A percentile compares a stretch with the other conserved stretches of the same genome.
Conservation (phyloP, 768 basidiomycete species). For the Porpolomopsis calyptriformis region DNA sequence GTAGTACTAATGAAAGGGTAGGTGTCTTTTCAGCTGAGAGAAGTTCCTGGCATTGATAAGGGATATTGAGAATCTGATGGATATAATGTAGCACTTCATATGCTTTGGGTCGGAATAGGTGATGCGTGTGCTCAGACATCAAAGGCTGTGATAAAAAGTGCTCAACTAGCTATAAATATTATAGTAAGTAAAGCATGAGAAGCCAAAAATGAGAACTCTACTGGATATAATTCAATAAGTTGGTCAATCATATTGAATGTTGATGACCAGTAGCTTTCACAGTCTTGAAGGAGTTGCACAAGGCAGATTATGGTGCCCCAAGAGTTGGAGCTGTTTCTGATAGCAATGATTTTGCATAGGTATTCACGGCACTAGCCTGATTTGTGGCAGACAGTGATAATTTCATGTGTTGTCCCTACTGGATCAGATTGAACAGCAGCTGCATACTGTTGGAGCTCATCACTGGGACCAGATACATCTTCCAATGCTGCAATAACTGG, state of each 20-base stretch:
- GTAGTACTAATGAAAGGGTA: no score
- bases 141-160: no score
- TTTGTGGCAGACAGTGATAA: constrained; percentile 22
- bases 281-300: constrained; percentile 22
- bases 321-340: constrained; percentile 15
- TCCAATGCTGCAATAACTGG: constrained; percentile 5
- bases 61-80: no score
- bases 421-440: constrained; percentile 17
- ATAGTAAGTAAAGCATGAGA: no score
- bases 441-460: constrained; percentile 11
- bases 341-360: constrained; percentile 16
- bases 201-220: constrained; percentile 11
- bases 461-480: neutral
- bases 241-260: constrained; percentile 26
- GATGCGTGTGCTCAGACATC: no score
- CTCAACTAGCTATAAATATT: no score
- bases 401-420: constrained; percentile 13
- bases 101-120: no score
- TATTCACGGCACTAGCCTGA: constrained; percentile 22
- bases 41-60: no score
- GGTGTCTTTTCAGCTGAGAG: no score
- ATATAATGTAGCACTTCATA: no score
- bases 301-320: constrained; percentile 11
- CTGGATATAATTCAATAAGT: constrained; percentile 22
- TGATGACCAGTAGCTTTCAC: constrained; percentile 27